Evolutionary conservation across 768 basidiomycete genomes (phyloP), one percentile per base, ranked within the genome.

Genomic region (Paxillus involutus): DNA sequence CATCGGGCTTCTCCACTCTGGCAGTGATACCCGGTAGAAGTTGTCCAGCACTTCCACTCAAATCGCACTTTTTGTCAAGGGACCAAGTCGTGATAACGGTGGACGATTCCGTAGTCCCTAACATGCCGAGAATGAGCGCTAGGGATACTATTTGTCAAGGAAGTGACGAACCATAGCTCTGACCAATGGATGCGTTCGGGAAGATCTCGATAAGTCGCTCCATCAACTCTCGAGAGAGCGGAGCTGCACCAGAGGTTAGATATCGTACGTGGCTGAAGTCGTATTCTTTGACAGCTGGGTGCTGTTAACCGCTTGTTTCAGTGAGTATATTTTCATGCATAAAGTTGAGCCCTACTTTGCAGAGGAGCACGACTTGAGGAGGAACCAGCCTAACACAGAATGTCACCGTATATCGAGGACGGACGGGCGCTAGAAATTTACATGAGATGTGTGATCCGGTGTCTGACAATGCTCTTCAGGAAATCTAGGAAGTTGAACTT

Each of bases 41-140:
- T 56, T 74, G 77, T 7, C 87, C 87, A 0, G 79, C 79, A 59
- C 81, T 77, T 12, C 86, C 86, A 33, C 78, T 71, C 33, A 71
- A 2, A 74, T 80, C 55, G 74, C 80, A 57, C 77, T 63, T 62
- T 69, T 76, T 60, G 71, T 75, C 46, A 62, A 71, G 69, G 29
- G 77, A 77, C 56, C 81, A 64, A 51, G 80, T 73, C 12, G 76
- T 69, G 50, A 87, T 63, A 0, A 81, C 77, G 0, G 83, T 80
- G 53, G 74, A 77, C 3, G 84, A 82, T 66, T 88, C 87, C 4
- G 87, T 88, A 54, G 85, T 75, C 19, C 87, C 85, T 85, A 44
- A 17, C 24, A 11, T 14, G 6, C 8, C 7, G 11, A 35, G 4
- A 1, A 37, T 60, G 4, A 47, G 40, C 24, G 4, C 2, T 5